phyloP scores from a whole-genome alignment of 148 eudicot genomes.

The Rhododendron kiyosumense region DNA sequence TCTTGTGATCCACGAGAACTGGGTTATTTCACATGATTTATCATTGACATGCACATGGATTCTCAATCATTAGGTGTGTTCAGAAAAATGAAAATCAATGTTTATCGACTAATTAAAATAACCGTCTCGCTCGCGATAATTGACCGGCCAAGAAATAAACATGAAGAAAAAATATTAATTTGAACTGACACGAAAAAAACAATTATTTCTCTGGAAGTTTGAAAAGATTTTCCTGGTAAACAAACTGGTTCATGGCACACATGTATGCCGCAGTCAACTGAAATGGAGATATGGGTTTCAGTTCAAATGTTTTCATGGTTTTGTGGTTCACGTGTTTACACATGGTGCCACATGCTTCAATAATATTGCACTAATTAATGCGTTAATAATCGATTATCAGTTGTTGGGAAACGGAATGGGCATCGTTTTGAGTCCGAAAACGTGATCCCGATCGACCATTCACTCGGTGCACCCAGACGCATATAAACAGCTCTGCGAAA shows the following conservation, averaged over 20 bases:
- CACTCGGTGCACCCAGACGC: background rate
- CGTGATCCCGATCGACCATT: background rate
- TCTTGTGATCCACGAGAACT: slow-evolving; percentile 19
- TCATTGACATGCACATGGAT: background rate
- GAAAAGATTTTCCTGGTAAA: background rate
- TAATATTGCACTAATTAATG: background rate
- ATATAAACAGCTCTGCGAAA: background rate
- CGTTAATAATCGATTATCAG: background rate
- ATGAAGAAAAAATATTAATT: background rate
- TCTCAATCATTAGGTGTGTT: background rate
- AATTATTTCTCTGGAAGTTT: background rate
- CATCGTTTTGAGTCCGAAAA: background rate
- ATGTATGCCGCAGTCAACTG: background rate
- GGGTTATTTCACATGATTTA: background rate
- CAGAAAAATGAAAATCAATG: background rate
- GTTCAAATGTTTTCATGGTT: background rate
- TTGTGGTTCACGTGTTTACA: background rate
- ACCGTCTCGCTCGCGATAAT: background rate
- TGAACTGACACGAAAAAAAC: background rate
- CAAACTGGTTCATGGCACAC: background rate
- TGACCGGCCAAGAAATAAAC: background rate
- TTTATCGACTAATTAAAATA: background rate
- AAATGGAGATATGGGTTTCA: background rate
- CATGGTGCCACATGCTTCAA: slow-evolving; percentile 2
- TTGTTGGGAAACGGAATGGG: background rate